Percentiles rank a stretch among this genome's conserved stretches.
phyloP scores from a whole-genome alignment of 164 flowering plant genomes.

The Sedum album region DNA sequence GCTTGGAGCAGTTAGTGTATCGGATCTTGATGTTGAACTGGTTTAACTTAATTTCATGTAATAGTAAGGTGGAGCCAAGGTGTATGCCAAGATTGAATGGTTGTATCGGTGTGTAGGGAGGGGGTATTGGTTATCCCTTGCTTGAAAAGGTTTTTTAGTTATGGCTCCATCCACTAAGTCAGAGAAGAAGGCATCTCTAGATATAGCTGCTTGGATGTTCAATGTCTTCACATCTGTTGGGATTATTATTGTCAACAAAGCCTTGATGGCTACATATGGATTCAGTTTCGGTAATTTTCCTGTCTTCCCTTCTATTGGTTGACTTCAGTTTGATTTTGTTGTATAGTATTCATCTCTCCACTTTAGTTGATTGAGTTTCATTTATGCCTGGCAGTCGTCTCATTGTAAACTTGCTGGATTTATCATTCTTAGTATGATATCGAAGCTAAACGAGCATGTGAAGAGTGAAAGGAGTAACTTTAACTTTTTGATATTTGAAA shows the following conservation, averaged over 20 bases:
- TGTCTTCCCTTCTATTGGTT: not conserved
- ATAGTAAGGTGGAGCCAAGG: too few relatives aligned
- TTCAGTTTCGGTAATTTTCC: conserved; percentile 44
- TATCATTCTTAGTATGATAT: not conserved
- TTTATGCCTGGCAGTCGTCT: not conserved
- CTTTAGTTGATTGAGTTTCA: not conserved
- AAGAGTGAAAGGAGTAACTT: not conserved
- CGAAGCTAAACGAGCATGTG: not conserved
- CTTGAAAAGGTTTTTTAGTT: too few relatives aligned
- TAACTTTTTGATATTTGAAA: not conserved
- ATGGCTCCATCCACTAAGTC: conserved; percentile 44
- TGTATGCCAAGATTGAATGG: too few relatives aligned
- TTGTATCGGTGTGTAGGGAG: too few relatives aligned
- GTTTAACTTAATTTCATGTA: too few relatives aligned
- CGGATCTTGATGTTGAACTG: too few relatives aligned
- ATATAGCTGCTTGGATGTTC: conserved; percentile 62
- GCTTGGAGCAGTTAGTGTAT: too few relatives aligned
- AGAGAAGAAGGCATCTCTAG: conserved; percentile 33
- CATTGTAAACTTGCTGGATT: not conserved
- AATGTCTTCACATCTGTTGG: conserved; percentile 62
- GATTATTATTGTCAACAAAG: conserved; percentile 53
- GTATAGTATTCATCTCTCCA: not conserved
- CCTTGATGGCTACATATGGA: conserved; percentile 53
- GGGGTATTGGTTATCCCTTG: not conserved
- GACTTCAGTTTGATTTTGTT: too few relatives aligned